Percentiles rank a stretch among this genome's conserved stretches.
Conservation (phyloP, 116 monocot genomes). For the Posidonia oceanica region DNA sequence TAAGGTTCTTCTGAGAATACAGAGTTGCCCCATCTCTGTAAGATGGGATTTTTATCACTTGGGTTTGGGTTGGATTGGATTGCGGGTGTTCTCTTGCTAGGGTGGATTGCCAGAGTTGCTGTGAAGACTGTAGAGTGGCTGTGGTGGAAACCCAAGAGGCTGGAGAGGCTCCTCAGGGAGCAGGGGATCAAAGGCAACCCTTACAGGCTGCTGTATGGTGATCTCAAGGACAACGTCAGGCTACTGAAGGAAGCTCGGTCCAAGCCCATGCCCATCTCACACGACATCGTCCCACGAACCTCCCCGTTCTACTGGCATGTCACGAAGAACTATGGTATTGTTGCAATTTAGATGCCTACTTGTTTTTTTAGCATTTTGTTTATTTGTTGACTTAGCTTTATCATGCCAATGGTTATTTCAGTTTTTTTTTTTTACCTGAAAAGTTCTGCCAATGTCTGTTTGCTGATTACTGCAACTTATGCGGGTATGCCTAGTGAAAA, state of each 20-base stretch:
- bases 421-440: no score
- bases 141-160: conserved; percentile 26
- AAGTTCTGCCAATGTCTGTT: no score
- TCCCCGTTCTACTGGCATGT: conserved; percentile 7
- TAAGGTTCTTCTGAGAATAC: no score
- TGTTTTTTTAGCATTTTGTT: no score
- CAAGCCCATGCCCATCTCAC: conserved; percentile 26
- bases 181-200: conserved; percentile 27
- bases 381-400: no score
- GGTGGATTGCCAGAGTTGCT: background rate
- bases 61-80: background rate
- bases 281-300: conserved; percentile 23
- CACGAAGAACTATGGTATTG: conserved; percentile 19
- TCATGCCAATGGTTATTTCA: no score
- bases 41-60: background rate
- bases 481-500: no score
- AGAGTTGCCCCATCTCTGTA: no score
- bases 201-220: conserved; percentile 25
- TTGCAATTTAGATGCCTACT: no score
- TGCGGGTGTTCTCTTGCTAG: background rate
- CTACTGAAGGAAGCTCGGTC: conserved; percentile 12
- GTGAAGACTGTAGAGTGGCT: conserved; percentile 5
- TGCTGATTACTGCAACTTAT: no score
- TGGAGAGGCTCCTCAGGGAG: conserved; percentile 21
- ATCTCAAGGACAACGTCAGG: conserved; percentile 13